These are phyloP conservation scores for Epicoccum nigrum DNA, from an alignment of 2,329 filamentous ascomycete species.

Conservation along the genomic window DNA sequence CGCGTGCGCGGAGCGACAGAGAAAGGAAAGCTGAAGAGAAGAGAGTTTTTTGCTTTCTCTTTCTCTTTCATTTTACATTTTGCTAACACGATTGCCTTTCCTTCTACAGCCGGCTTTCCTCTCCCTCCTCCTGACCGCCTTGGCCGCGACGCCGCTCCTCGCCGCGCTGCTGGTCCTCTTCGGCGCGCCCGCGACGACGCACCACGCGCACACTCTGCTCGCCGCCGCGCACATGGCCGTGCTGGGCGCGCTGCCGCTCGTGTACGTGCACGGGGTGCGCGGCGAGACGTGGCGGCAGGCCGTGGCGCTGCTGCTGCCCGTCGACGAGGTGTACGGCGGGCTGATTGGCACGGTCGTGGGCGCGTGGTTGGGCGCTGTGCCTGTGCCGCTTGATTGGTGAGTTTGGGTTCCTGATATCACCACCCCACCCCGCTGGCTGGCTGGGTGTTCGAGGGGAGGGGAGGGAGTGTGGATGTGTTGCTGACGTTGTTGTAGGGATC, in stretches of 20 bases:
- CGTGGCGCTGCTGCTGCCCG: slow-evolving; percentile 70
- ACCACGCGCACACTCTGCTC: slow-evolving; percentile 77
- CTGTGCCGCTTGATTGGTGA: slow-evolving; percentile 92
- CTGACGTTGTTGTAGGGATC: slow-evolving; percentile 64
- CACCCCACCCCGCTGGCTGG: no score
- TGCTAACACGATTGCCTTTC: no score
- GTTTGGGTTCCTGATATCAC: no score
- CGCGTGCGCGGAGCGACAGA: no score
- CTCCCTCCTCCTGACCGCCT: slow-evolving; percentile 65
- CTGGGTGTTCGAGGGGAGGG: no score
- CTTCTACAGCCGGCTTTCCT: slow-evolving; percentile 73
- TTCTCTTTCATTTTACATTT: no score
- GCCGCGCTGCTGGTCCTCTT: slow-evolving; percentile 77
- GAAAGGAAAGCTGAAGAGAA: no score
- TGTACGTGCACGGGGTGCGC: slow-evolving; percentile 86
- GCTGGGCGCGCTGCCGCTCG: slow-evolving; percentile 76
- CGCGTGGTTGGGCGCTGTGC: slow-evolving; percentile 91
- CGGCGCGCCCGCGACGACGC: slow-evolving; percentile 86
- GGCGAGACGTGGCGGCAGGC: slow-evolving; percentile 71
- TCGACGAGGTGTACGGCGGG: slow-evolving; percentile 85
- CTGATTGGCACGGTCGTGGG: slow-evolving; percentile 79
- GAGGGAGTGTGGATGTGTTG: not conserved
- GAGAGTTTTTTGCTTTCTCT: slow-evolving; percentile 23
- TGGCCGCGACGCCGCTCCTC: slow-evolving; percentile 63
- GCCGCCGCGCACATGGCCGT: slow-evolving; percentile 82